Percentiles rank a stretch among this genome's conserved stretches.
Evolutionary conservation across 1,284 basidiomycete genomes (phyloP).

Genomic region (Macrocybe sp.): DNA sequence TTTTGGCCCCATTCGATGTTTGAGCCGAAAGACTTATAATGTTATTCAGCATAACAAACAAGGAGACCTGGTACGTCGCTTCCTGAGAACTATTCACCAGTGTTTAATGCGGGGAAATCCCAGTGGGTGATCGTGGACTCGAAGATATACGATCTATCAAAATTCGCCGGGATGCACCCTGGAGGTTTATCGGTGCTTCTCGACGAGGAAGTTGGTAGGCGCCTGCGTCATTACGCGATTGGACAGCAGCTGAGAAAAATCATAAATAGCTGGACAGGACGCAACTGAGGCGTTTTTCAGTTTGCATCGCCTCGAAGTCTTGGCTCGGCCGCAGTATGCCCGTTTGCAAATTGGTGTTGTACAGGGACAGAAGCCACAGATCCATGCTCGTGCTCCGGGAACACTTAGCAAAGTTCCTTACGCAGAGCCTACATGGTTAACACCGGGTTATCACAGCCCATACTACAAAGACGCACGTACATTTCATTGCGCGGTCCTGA

Average conservation of each 20-base stretch:
- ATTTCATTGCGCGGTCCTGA: background rate
- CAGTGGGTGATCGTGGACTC: conserved; percentile 69
- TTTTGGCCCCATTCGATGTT: conserved; percentile 17
- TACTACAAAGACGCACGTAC: conserved; percentile 40
- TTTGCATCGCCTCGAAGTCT: conserved; percentile 64
- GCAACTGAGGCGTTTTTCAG: conserved; percentile 70
- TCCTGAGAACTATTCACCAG: background rate
- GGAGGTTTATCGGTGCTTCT: conserved; percentile 54
- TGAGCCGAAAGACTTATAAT: background rate
- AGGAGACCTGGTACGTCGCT: conserved; percentile 12
- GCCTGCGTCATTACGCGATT: conserved; percentile 16
- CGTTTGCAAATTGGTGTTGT: conserved; percentile 44
- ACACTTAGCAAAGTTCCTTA: conserved; percentile 58
- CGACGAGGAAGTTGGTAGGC: conserved; percentile 47
- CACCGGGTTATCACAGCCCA: conserved; percentile 13
- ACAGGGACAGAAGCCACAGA: conserved; percentile 8
- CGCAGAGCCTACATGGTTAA: conserved; percentile 52
- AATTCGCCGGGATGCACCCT: conserved; percentile 62
- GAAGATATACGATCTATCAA: conserved; percentile 62
- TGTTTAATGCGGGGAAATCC: background rate
- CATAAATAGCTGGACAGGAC: conserved; percentile 50
- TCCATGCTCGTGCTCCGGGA: conserved; percentile 10
- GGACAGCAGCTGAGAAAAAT: conserved; percentile 10
- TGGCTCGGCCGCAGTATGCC: conserved; percentile 45
- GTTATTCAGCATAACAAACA: conserved; percentile 9